Evolutionary conservation across 208 protist genomes (phyloP), one percentile per base, ranked within the genome.

Genomic region (Trypanosoma scelopori): DNA sequence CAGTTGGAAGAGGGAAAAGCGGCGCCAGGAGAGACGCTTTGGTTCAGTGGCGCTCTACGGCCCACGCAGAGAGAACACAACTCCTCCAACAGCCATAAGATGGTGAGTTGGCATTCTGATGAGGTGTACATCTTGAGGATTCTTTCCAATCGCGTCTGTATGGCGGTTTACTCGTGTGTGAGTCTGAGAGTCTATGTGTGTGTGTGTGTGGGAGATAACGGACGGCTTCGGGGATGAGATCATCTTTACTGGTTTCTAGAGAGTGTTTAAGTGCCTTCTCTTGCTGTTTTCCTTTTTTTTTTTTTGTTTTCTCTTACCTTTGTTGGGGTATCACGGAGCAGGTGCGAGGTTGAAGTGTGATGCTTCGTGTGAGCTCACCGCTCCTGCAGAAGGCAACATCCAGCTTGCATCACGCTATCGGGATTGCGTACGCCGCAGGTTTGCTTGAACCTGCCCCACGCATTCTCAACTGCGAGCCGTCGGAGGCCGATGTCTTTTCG

Each of bases 371-470:
- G 32, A 55, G 30, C 25, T 22, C 18, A 37, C 37, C 47, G 35
- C 23, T 65, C 11, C 20, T 52, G 16, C 27, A 42, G 1, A 55
- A 45, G 37, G 46, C 32, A 28, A 65, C 47, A 20, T 28, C 46
- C 7, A 46, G 55, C 12, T 15, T 69, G 16, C 55, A 35, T 15
- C 45, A 62, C 12, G 64, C 64, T 62, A 55, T 69, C 25, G 45
- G 30, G 25, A 47, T 69, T 42, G 64, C 64, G 15, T 69, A 62
- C 55, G 55, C 55, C 2, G 30, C 55, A 16, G 64, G 64, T 20
- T 7, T 69, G 5, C 50, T 69, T 15, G 50, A 18, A 30, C 7
- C 1, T 32, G 20, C 35, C 32, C 51, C 27, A 13, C 37, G 18
- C 9, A 23, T 1, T 13, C 3, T 25, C 15, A 16, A 43, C 2